A percentile compares a stretch with the other conserved stretches of the same genome.
These are phyloP conservation scores for Castanea mollissima DNA, from an alignment of 306 rosid genomes.

Conservation along the genomic window DNA sequence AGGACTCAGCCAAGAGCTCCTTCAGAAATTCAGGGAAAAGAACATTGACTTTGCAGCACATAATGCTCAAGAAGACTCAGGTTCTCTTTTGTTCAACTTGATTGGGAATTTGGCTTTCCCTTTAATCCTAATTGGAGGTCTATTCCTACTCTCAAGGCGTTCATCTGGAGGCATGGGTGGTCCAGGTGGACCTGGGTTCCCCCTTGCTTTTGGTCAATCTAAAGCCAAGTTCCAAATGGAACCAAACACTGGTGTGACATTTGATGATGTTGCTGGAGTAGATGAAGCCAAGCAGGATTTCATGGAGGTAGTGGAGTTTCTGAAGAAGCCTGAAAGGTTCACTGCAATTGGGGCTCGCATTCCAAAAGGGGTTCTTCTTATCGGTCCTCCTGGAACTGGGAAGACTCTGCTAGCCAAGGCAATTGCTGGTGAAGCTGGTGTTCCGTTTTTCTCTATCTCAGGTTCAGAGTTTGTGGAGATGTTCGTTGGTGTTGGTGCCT, in stretches of 20 bases:
- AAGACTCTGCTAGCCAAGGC: slow-evolving; percentile 95
- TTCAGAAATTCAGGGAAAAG: slow-evolving; percentile 95
- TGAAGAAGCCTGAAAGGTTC: slow-evolving; percentile 97
- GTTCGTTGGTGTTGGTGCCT: slow-evolving; percentile 99
- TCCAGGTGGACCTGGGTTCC: slow-evolving; percentile 92
- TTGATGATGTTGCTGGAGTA: slow-evolving; percentile 97
- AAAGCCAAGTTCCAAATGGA: slow-evolving; percentile 99
- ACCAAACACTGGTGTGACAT: slow-evolving; percentile 96
- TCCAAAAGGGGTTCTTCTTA: slow-evolving; percentile 97
- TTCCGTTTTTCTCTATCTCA: slow-evolving; percentile 95
- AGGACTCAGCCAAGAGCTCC: slow-evolving; percentile 94
- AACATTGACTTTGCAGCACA: slow-evolving; percentile 97
- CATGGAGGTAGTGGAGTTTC: slow-evolving; percentile 95
- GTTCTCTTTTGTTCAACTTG: slow-evolving; percentile 72
- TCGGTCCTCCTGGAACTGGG: slow-evolving; percentile 99
- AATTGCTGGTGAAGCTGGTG: slow-evolving; percentile 99
- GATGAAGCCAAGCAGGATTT: slow-evolving; percentile 99
- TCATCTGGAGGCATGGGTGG: slow-evolving; percentile 98
- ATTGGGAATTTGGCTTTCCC: slow-evolving; percentile 96
- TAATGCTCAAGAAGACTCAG: slow-evolving; percentile 97
- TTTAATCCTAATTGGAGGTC: slow-evolving; percentile 80
- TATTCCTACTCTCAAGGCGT: slow-evolving; percentile 90
- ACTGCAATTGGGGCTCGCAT: slow-evolving; percentile 98
- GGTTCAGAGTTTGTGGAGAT: slow-evolving; percentile 98
- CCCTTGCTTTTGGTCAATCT: slow-evolving; percentile 86